Conservation (phyloP, 176 grass and related monocot genomes). For the Carex myosuroides region DNA sequence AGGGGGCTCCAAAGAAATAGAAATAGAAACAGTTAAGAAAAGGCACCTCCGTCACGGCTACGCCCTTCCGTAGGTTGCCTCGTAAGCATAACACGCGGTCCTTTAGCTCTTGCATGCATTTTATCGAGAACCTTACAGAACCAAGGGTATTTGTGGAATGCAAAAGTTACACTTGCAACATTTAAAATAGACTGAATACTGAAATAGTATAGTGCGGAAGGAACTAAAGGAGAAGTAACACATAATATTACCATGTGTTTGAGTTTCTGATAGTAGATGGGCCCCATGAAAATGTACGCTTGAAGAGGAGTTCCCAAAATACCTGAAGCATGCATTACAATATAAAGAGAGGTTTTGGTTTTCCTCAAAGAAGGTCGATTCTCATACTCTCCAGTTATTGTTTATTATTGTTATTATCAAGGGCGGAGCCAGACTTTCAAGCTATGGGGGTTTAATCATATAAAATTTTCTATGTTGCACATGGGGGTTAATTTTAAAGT, state of each 20-base stretch:
- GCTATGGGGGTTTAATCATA: too few species aligned
- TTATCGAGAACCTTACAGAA: conserved; percentile 79
- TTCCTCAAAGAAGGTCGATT: background rate
- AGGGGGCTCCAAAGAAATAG: background rate
- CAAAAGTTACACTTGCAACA: background rate
- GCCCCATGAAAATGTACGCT: conserved; percentile 97
- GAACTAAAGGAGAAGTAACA: background rate
- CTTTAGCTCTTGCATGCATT: conserved; percentile 93
- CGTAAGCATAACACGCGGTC: conserved; percentile 65
- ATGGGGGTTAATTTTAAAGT: too few species aligned
- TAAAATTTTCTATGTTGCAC: too few species aligned
- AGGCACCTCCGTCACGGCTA: conserved; percentile 80
- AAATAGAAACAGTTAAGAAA: conserved; percentile 13
- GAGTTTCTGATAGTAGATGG: conserved; percentile 95
- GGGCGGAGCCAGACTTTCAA: too few species aligned
- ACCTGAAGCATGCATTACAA: conserved; percentile 37
- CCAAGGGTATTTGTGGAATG: background rate
- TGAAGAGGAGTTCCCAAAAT: conserved; percentile 82
- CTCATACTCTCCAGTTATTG: background rate
- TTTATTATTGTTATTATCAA: background rate
- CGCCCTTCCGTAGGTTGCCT: conserved; percentile 95
- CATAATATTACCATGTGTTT: conserved; percentile 82
- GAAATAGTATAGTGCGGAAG: conserved; percentile 1
- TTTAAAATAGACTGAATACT: conserved; percentile 11
- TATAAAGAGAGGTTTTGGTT: background rate